Conservation (phyloP, 2,329 filamentous ascomycete genomes). For the Knoxdaviesia proteae region DNA sequence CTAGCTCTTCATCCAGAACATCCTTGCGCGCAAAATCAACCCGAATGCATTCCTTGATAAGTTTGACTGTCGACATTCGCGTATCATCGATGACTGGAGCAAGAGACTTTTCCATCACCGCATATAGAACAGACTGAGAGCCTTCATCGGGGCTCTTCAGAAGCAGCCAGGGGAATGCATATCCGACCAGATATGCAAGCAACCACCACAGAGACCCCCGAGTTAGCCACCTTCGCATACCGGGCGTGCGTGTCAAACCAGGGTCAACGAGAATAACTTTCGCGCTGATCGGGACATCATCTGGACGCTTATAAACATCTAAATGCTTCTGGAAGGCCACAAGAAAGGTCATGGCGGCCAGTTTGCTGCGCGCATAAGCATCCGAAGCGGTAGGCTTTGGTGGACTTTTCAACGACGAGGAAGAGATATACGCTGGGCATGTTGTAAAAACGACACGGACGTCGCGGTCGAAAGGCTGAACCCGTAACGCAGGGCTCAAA, state of each 20-base stretch:
- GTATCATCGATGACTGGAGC: not conserved
- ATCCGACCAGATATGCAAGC: constrained; percentile 53
- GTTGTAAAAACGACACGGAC: constrained; percentile 73
- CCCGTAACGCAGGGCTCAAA: constrained; percentile 70
- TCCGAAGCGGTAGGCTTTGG: constrained; percentile 34
- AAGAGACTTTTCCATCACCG: constrained; percentile 61
- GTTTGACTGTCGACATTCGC: constrained; percentile 23
- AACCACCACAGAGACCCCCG: constrained; percentile 68
- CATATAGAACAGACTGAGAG: constrained; percentile 69
- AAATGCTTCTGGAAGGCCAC: constrained; percentile 85
- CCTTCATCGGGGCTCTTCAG: constrained; percentile 70
- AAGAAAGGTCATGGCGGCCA: constrained; percentile 78
- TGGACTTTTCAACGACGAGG: constrained; percentile 9
- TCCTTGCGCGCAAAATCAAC: constrained; percentile 52
- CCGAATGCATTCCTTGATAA: constrained; percentile 78
- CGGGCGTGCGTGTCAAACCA: constrained; percentile 64
- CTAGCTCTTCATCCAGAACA: constrained; percentile 55
- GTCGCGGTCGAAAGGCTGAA: constrained; percentile 84
- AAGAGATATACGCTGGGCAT: constrained; percentile 72
- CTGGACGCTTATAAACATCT: constrained; percentile 62
- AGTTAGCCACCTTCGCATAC: constrained; percentile 71
- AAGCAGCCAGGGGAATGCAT: constrained; percentile 67
- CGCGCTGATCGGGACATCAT: constrained; percentile 62
- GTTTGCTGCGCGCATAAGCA: constrained; percentile 46
- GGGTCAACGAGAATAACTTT: constrained; percentile 77